Evolutionary conservation across 805 yeast genomes (phyloP).

Genomic region (Candida jianshihensis): DNA sequence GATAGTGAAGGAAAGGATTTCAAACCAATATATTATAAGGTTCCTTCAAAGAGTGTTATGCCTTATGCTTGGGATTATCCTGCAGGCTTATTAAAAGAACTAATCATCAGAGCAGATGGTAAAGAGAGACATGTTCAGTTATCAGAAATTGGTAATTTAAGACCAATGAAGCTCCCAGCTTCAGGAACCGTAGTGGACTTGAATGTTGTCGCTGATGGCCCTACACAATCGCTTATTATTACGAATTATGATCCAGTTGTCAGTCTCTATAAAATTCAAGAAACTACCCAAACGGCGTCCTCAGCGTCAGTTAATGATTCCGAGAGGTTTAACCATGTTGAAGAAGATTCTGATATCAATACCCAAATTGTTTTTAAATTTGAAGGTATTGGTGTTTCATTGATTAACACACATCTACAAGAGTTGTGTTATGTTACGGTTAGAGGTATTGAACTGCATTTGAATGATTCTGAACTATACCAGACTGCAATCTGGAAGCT

Average conservation of each 20-base stretch:
- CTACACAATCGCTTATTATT: slow-evolving; percentile 80
- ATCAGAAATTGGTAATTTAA: slow-evolving; percentile 87
- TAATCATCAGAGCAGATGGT: slow-evolving; percentile 65
- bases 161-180: slow-evolving; percentile 73
- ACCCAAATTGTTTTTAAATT: slow-evolving; percentile 49
- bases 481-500: slow-evolving; percentile 74
- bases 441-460: slow-evolving; percentile 73
- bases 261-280: slow-evolving; percentile 57
- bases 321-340: slow-evolving; percentile 47
- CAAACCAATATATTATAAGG: slow-evolving; percentile 70
- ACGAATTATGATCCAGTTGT: slow-evolving; percentile 73
- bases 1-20: slow-evolving; percentile 46
- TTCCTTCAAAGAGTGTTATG: slow-evolving; percentile 92
- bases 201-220: slow-evolving; percentile 94
- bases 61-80: slow-evolving; percentile 99
- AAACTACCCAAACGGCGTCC: slow-evolving; percentile 22
- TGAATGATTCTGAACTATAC: slow-evolving; percentile 76
- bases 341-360: slow-evolving; percentile 28
- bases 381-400: slow-evolving; percentile 83
- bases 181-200: slow-evolving; percentile 61
- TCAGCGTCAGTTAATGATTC: slow-evolving; percentile 27
- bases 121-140: slow-evolving; percentile 73
- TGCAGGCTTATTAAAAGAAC: slow-evolving; percentile 76
- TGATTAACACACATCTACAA: slow-evolving; percentile 61
- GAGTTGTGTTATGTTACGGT: slow-evolving; percentile 82